phyloP scores from a whole-genome alignment of 2,329 filamentous ascomycete species.

The Fusarium pseudoanthophilum region DNA sequence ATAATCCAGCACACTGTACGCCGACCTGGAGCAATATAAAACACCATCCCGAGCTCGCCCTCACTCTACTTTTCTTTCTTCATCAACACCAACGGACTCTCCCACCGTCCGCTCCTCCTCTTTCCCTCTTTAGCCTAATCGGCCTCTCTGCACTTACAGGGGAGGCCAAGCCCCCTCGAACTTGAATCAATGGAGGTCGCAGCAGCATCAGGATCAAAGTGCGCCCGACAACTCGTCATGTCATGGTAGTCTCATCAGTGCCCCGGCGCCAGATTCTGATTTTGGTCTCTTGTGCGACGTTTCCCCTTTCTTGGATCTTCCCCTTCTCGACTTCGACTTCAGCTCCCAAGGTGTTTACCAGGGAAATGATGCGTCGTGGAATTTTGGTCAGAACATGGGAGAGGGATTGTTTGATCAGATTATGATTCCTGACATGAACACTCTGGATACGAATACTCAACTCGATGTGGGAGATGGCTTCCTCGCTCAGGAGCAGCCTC shows the following conservation, averaged over 20 bases:
- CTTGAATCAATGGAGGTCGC: constrained; percentile 44
- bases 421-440: constrained; percentile 18
- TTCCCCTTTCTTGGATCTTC: constrained; percentile 35
- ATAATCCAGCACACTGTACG: constrained; percentile 29
- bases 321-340: constrained; percentile 21
- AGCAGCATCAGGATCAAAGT: constrained; percentile 16
- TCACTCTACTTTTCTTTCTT: constrained; percentile 3
- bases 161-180: constrained; percentile 43
- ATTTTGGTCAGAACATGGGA: constrained; percentile 9
- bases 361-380: constrained; percentile 21
- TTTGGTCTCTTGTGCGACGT: constrained; percentile 19
- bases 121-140: constrained; percentile 14
- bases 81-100: constrained; percentile 23
- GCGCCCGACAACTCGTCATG: constrained; percentile 26
- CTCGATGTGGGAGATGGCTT: constrained; percentile 35
- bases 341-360: constrained; percentile 12
- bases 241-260: constrained; percentile 34
- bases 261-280: constrained; percentile 21
- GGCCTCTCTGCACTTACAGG: constrained; percentile 42
- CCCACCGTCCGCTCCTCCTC: constrained; percentile 1
- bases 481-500: constrained; percentile 28
- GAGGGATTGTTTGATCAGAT: constrained; percentile 31
- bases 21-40: constrained; percentile 29
- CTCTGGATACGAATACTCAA: constrained; percentile 7
- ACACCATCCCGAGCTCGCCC: neutral